Evolutionary conservation across 2,329 filamentous ascomycete species (phyloP).

Genomic region (Harringtonia aguacate): DNA sequence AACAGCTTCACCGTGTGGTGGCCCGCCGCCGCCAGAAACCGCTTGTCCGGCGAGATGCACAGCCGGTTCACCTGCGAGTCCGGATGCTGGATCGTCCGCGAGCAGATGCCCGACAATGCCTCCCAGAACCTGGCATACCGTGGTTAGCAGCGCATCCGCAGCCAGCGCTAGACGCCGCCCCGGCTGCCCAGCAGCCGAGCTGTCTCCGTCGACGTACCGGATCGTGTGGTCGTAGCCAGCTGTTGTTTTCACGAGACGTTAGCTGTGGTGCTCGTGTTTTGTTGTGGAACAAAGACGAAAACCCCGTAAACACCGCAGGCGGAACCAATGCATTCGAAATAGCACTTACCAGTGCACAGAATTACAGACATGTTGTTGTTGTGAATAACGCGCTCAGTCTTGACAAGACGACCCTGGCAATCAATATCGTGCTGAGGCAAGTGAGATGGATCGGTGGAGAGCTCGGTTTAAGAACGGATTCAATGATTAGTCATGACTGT

Average conservation of each 20-base stretch:
- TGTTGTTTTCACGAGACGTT: conserved; percentile 14
- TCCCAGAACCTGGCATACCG: conserved; percentile 74
- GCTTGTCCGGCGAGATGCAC: conserved; percentile 96
- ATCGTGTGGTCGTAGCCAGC: conserved; percentile 55
- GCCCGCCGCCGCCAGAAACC: conserved; percentile 75
- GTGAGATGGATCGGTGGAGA: too few species aligned
- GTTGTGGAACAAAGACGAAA: too few species aligned
- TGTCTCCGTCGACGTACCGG: conserved; percentile 29
- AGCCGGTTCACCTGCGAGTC: conserved; percentile 98
- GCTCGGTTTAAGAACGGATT: too few species aligned
- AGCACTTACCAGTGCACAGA: conserved; percentile 45
- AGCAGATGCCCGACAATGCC: conserved; percentile 93
- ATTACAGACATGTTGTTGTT: conserved; percentile 44
- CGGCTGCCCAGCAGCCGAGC: too few species aligned
- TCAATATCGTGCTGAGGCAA: not conserved
- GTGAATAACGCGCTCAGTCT: conserved; percentile 1
- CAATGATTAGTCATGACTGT: too few species aligned
- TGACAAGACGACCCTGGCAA: not conserved
- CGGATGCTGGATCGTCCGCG: conserved; percentile 92
- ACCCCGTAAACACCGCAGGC: too few species aligned
- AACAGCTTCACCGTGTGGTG: conserved; percentile 90
- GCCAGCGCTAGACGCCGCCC: too few species aligned
- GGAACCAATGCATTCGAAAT: too few species aligned
- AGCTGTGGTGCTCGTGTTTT: too few species aligned
- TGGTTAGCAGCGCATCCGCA: not conserved